phyloP scores from a whole-genome alignment of 371 early-diverging fungal genomes.

The Mucor circinelloides region DNA sequence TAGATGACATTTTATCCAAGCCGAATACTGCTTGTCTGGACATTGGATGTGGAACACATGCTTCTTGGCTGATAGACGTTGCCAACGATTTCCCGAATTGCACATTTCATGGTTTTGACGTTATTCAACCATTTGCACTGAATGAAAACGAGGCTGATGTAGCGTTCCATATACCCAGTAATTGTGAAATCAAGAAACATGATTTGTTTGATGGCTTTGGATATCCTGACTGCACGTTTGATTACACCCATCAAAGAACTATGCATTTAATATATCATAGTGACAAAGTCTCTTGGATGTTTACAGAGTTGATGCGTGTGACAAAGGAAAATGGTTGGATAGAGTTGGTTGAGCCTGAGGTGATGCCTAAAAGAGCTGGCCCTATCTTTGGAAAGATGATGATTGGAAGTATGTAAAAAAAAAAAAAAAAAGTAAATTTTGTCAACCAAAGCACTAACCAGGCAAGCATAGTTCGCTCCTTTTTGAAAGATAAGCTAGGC shows the following conservation, averaged over 20 bases:
- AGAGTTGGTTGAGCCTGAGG: slow-evolving; percentile 34
- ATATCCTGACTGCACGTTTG: slow-evolving; percentile 28
- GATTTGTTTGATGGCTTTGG: slow-evolving; percentile 26
- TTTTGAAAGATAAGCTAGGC: slow-evolving; percentile 8
- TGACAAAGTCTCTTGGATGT: slow-evolving; percentile 25
- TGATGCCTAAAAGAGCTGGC: slow-evolving; percentile 17
- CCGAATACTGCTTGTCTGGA: slow-evolving; percentile 25
- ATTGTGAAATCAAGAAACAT: slow-evolving; percentile 17
- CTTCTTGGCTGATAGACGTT: slow-evolving; percentile 40
- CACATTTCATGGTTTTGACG: slow-evolving; percentile 33
- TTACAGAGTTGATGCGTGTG: slow-evolving; percentile 30
- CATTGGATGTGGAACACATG: slow-evolving; percentile 37
- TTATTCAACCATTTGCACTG: slow-evolving; percentile 18
- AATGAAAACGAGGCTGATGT: neutral
- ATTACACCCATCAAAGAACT: slow-evolving; percentile 40
- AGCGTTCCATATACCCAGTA: slow-evolving; percentile 25
- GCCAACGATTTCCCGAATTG: slow-evolving; percentile 38
- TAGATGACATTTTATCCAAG: slow-evolving; percentile 16
- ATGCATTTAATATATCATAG: slow-evolving; percentile 27
- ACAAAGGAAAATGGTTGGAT: slow-evolving; percentile 42
- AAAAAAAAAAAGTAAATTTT: neutral
- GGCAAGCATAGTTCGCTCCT: neutral
- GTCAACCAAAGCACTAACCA: neutral
- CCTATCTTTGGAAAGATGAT: slow-evolving; percentile 16
- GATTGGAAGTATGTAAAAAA: slow-evolving; percentile 3